These are phyloP conservation scores for Decorospora gaudefroyi DNA, from an alignment of 2,329 filamentous ascomycete genomes.

Conservation along the genomic window DNA sequence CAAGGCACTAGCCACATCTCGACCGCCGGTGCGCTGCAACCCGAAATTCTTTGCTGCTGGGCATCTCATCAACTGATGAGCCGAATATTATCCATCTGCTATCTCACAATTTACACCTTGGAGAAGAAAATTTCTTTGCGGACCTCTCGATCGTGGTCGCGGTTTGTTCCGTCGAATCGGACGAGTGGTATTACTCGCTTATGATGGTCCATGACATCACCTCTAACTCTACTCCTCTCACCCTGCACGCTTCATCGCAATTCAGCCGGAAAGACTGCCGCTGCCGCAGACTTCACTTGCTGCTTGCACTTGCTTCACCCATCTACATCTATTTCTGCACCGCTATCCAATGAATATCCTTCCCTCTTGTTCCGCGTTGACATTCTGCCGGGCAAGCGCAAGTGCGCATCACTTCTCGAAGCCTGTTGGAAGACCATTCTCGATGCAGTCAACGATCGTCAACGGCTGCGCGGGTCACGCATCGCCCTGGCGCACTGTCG, in stretches of 20 bases:
- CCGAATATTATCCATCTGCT: no score
- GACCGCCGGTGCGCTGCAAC: slow-evolving; percentile 13
- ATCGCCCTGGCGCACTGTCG: slow-evolving; percentile 20
- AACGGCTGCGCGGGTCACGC: slow-evolving; percentile 25
- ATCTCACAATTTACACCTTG: no score
- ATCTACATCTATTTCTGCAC: slow-evolving; percentile 30
- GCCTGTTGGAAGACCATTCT: no score
- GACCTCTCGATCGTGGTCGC: no score
- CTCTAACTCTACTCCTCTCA: slow-evolving; percentile 1
- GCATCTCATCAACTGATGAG: no score
- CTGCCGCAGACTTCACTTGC: no score
- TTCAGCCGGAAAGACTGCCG: slow-evolving; percentile 16
- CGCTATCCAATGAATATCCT: slow-evolving; percentile 19
- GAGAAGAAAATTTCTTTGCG: no score
- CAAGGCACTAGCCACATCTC: slow-evolving; percentile 32
- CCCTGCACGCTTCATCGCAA: slow-evolving; percentile 5
- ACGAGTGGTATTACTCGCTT: slow-evolving; percentile 20
- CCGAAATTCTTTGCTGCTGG: slow-evolving; percentile 5
- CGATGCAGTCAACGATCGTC: slow-evolving; percentile 29
- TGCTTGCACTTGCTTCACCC: slow-evolving; percentile 29
- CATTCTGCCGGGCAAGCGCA: slow-evolving; percentile 16
- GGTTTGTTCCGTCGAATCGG: slow-evolving; percentile 2
- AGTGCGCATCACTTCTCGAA: slow-evolving; percentile 22
- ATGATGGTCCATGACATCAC: slow-evolving; percentile 33
- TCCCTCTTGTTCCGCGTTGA: slow-evolving; percentile 17